Conservation (phyloP, 2,329 filamentous ascomycete genomes). For the Colletotrichum horii region DNA sequence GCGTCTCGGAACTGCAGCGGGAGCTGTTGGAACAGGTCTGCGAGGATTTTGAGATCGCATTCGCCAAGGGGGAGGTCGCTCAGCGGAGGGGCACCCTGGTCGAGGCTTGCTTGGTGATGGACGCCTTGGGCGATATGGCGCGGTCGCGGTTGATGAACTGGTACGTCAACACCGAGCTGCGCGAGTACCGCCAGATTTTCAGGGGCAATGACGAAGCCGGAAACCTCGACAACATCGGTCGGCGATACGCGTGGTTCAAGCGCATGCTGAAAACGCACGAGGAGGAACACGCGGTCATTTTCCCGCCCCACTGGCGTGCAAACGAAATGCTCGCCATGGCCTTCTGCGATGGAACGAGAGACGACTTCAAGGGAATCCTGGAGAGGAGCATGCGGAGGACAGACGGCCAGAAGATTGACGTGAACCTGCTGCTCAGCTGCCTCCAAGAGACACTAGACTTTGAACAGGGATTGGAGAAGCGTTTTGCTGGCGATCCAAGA, state of each 20-base stretch:
- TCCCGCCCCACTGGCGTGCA: conserved; percentile 87
- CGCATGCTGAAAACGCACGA: conserved; percentile 96
- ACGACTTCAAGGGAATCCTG: conserved; percentile 93
- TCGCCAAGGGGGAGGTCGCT: conserved; percentile 84
- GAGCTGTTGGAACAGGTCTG: conserved; percentile 97
- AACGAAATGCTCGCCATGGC: conserved; percentile 88
- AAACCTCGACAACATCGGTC: conserved; percentile 93
- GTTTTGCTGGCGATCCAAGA: conserved; percentile 76
- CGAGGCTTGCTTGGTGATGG: conserved; percentile 92
- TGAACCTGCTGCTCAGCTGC: conserved; percentile 86
- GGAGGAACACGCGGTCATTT: conserved; percentile 87
- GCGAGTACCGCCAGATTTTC: conserved; percentile 96
- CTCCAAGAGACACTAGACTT: conserved; percentile 97
- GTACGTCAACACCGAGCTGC: conserved; percentile 97
- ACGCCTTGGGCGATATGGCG: conserved; percentile 89
- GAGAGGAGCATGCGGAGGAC: conserved; percentile 82
- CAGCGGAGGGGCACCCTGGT: conserved; percentile 73
- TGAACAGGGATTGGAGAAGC: conserved; percentile 86
- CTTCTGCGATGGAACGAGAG: conserved; percentile 93
- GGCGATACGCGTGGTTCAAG: conserved; percentile 95
- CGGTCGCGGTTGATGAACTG: conserved; percentile 84
- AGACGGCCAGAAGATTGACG: conserved; percentile 82
- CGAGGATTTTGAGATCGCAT: conserved; percentile 96
- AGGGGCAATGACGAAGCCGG: conserved; percentile 96
- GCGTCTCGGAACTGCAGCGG: conserved; percentile 90